Base-by-base conservation (phyloP, 2,329 filamentous ascomycete genomes). In the Endoconidiophora laricicola region DNA sequence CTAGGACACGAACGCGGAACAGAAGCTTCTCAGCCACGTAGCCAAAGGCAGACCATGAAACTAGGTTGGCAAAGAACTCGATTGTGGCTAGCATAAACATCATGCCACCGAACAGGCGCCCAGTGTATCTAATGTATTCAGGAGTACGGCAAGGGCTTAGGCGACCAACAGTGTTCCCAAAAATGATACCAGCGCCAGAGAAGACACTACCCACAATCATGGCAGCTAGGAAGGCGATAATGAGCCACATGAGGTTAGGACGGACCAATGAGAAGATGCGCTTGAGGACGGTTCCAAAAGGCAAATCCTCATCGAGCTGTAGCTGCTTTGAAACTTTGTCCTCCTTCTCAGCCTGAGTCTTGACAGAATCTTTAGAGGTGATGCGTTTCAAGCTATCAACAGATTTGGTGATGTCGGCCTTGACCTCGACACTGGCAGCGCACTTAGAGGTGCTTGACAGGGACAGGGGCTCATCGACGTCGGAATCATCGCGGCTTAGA, bases 1-100 rank as follows among this genome's bases (percentile, higher is more conserved):
- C 79, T 1, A 81, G 62, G 2, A 81, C 71, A 48, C 80, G 70
- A 7, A 82, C 72, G 42, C 69, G 72, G 60, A 78, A 79, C 1
- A 85, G 66, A 1, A 83, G 63, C 54, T 79, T 75, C 59, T 86
- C 80, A 0, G 80, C 74, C 6, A 66, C 54, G 29, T 60, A 60
- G 6, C 65, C 62, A 65, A 76, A 74, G 22, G 64, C 62, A 1
- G 67, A 68, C 61, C 69, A 71, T 44, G 76, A 80, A 26, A 70
- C 66, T 3, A 76, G 63, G 55, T 84, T 81, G 18, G 69, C 66
- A 3, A 73, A 49, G 6, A 72, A 61, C 47, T 70, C 66, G 12
- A 65, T 66, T 16, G 66, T 60, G 4, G 73, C 72, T 24, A 74
- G 60, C 42, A 76, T 61, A 54, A 76, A 73, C 59, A 74, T 76